Base-by-base conservation (phyloP, 2,329 filamentous ascomycete species). In the Cytospora piceae region DNA sequence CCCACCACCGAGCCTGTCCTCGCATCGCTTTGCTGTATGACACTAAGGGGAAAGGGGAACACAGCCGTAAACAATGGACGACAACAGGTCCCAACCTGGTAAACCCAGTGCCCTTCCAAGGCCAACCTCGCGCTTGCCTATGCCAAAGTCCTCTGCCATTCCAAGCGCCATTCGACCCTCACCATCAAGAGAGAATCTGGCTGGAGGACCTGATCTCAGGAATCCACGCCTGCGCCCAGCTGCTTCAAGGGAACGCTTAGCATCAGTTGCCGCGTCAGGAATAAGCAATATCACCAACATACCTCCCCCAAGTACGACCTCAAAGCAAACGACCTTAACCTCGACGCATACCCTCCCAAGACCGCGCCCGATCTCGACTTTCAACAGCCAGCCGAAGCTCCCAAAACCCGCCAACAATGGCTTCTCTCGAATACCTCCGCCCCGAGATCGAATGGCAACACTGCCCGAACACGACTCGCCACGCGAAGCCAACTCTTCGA, bases 381-480 rank as follows among this genome's bases (percentile, higher is more conserved):
- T 39, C 42, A 58, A 49, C 20, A 24, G 61, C 55, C 65, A 63
- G 29, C 62, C 54, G 12, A 59, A 62, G 24, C 31, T 63, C 14
- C 37, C 61, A 9, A 58, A 53, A 51, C 11, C 32, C 11, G 37
- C 51, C 7, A 54, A 29, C 31, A 31, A 57, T 62, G 63, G 49
- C 32, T 22, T 31, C 4, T 55, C 66, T 17, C 56, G 66, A 22
- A 32, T 66, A 8, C 39, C 61, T 31, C 27, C 61, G 32, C 39
- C 66, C 20, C 63, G 66, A 51, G 66, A 68, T 42, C 66, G 59
- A 12, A 66, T 68, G 66, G 59, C 39, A 11, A 63, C 63, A 1
- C 34, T 68, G 42, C 60, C 64, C 9, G 66, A 68, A 29, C 22
- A 68, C 17, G 42, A 66, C 9, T 51, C 42, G 1, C 56, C 56